A percentile compares a stretch with the other conserved stretches of the same genome.
phyloP scores from a whole-genome alignment of 2,329 filamentous ascomycete genomes.

The Proliferodiscus dingleyae region DNA sequence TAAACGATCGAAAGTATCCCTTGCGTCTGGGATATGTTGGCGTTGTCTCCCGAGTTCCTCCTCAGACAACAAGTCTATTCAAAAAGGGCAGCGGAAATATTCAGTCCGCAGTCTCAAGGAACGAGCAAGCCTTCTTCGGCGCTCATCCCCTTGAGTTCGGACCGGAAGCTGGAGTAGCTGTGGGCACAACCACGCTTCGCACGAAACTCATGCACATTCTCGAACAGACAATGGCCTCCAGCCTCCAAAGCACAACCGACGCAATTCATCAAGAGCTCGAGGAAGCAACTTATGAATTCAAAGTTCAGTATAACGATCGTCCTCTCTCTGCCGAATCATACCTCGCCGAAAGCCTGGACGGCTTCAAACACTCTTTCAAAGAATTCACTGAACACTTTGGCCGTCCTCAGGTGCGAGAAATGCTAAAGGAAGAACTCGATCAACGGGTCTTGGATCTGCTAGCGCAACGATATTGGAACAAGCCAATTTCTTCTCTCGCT shows the following conservation, averaged over 20 bases:
- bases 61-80: conserved; percentile 62
- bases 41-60: conserved; percentile 79
- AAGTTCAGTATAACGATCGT: conserved; percentile 97
- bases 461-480: conserved; percentile 95
- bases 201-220: conserved; percentile 97
- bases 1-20: conserved; percentile 89
- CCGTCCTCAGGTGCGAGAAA: conserved; percentile 77
- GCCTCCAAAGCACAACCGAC: conserved; percentile 81
- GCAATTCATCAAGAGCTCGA: conserved; percentile 93
- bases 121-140: conserved; percentile 83
- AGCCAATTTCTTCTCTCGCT: conserved; percentile 80
- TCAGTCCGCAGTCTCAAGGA: conserved; percentile 74
- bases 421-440: conserved; percentile 88
- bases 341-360: conserved; percentile 87
- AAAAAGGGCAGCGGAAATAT: conserved; percentile 78
- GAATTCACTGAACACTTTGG: conserved; percentile 88
- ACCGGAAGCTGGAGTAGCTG: conserved; percentile 62
- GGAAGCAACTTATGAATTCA: conserved; percentile 97
- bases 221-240: conserved; percentile 94
- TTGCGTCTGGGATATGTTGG: conserved; percentile 94
- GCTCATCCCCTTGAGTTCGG: conserved; percentile 79
- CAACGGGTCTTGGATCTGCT: conserved; percentile 91
- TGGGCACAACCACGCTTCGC: conserved; percentile 80
- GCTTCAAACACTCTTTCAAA: conserved; percentile 97
- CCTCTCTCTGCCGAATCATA: conserved; percentile 94